Evolutionary conservation across 768 basidiomycete species (phyloP).

Genomic region (Mycena pura): DNA sequence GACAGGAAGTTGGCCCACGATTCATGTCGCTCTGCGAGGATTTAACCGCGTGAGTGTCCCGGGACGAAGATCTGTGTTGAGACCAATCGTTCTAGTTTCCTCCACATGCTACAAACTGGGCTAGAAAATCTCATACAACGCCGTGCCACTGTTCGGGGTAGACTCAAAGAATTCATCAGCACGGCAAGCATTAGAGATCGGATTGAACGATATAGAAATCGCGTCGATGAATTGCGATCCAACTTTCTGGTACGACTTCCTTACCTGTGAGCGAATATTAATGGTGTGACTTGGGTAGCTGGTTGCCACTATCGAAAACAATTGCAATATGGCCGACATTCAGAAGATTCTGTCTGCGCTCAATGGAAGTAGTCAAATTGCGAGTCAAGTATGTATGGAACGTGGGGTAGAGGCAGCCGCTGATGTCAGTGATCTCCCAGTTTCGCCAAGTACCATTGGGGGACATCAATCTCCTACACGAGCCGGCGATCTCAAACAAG

Average conservation of each 20-base stretch:
- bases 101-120: not conserved
- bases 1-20: not conserved
- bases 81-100: not conserved
- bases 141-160: not conserved
- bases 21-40: not conserved
- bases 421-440: not conserved
- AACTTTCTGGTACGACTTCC: not conserved
- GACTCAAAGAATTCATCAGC: not conserved
- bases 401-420: not conserved
- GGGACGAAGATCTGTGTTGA: not conserved
- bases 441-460: conserved; percentile 9
- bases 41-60: not conserved
- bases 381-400: too few species aligned
- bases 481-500: not conserved
- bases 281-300: not conserved
- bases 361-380: not conserved
- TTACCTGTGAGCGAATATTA: not conserved
- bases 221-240: not conserved
- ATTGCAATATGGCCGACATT: not conserved
- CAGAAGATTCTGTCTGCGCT: not conserved
- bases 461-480: conserved; percentile 14
- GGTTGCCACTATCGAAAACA: not conserved
- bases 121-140: not conserved
- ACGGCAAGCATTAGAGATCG: not conserved
- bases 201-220: not conserved